Evolutionary conservation across 352 stramenopile species (phyloP).

Genomic region (Pythium dissimile): DNA sequence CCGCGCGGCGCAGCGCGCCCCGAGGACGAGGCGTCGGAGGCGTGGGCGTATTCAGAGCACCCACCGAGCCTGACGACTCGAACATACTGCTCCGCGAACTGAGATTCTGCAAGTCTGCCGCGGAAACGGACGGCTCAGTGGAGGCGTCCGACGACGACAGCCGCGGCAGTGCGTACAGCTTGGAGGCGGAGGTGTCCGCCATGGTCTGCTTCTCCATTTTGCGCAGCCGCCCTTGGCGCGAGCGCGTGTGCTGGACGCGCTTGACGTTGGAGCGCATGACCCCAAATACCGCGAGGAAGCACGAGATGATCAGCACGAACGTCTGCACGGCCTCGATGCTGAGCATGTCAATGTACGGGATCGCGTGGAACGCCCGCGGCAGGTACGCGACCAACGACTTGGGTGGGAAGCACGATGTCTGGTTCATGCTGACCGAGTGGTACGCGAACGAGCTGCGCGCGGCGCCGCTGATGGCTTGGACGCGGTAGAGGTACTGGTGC

Average conservation of each 20-base stretch:
- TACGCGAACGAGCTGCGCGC: slow-evolving; percentile 45
- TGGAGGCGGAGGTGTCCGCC: slow-evolving; percentile 2
- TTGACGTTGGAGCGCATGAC: slow-evolving; percentile 52
- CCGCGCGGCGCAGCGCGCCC: not conserved
- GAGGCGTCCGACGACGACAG: slow-evolving; percentile 14
- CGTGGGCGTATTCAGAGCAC: not conserved
- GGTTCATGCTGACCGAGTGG: slow-evolving; percentile 24
- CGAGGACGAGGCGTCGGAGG: not conserved
- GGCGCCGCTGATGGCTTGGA: slow-evolving; percentile 35
- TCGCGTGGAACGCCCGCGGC: not conserved
- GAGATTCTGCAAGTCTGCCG: not conserved
- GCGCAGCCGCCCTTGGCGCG: slow-evolving; percentile 44
- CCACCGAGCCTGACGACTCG: not conserved
- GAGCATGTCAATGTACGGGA: slow-evolving; percentile 15
- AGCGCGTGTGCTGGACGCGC: slow-evolving; percentile 44
- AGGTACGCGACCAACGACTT: slow-evolving; percentile 5
- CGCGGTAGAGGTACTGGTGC: slow-evolving; percentile 43
- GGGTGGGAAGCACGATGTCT: not conserved
- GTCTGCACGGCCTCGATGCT: slow-evolving; percentile 35
- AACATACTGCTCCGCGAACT: slow-evolving; percentile 8
- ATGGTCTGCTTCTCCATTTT: slow-evolving; percentile 45
- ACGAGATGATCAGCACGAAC: slow-evolving; percentile 46
- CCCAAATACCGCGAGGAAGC: slow-evolving; percentile 52
- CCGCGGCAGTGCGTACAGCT: not conserved
- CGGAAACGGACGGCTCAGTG: slow-evolving; percentile 10